Percentiles rank a stretch among this genome's conserved stretches.
These are phyloP conservation scores for Geotrichum carabidarum DNA, from an alignment of 1,139 yeast species.

Conservation along the genomic window DNA sequence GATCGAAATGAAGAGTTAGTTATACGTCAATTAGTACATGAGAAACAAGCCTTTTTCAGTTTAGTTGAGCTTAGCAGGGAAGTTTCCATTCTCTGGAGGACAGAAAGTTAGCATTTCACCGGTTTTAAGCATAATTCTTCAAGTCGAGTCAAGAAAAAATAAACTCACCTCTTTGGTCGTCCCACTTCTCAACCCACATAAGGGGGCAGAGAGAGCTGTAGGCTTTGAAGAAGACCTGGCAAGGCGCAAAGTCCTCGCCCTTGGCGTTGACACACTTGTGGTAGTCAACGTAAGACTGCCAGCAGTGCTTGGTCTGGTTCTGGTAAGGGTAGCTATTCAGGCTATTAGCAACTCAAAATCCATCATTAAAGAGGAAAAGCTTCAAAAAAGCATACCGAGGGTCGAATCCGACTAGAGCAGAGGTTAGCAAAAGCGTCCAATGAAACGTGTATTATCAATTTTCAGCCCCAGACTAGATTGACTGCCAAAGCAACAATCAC, in stretches of 20 bases:
- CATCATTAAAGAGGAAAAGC: neutral
- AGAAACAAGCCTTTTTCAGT: conserved; percentile 1
- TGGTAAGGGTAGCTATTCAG: conserved; percentile 60
- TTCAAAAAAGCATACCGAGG: conserved; percentile 18
- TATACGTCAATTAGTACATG: conserved; percentile 5
- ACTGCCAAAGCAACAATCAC: neutral
- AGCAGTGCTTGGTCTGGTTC: conserved; percentile 97
- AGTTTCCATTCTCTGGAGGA: conserved; percentile 49
- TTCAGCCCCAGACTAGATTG: neutral
- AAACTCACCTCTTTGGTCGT: conserved; percentile 65
- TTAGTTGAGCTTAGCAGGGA: conserved; percentile 55
- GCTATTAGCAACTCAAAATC: too few relatives aligned
- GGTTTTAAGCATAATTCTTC: neutral
- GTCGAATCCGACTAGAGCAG: conserved; percentile 20
- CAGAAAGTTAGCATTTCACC: conserved; percentile 9
- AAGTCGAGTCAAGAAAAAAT: conserved; percentile 29
- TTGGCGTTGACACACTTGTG: conserved; percentile 93
- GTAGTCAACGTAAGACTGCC: conserved; percentile 96
- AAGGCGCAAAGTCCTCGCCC: conserved; percentile 98
- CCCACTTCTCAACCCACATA: conserved; percentile 93
- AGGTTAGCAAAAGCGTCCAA: conserved; percentile 1
- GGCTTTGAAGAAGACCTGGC: conserved; percentile 89
- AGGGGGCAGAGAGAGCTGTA: conserved; percentile 88
- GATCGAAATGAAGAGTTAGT: neutral
- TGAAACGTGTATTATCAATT: neutral